A percentile compares a stretch with the other conserved stretches of the same genome.
phyloP scores from a whole-genome alignment of 257 asterid species.

The Nicotiana noctiflora region DNA sequence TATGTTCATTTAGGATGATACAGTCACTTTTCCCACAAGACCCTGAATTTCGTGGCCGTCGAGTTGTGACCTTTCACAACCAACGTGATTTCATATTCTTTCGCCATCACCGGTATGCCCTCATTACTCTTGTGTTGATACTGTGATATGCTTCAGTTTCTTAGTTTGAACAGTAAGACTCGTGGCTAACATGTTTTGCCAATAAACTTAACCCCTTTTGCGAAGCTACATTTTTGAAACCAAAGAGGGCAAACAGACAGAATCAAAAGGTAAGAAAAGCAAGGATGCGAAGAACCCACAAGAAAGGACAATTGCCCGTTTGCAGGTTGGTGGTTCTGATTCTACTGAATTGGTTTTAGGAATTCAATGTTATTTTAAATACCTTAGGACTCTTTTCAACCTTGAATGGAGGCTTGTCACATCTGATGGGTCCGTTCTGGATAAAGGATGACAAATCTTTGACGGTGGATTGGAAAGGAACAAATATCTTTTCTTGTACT shows the following conservation, averaged over 20 bases:
- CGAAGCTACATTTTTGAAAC: constrained; percentile 70
- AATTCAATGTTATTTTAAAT: neutral
- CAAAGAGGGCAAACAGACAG: constrained; percentile 54
- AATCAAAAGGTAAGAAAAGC: constrained; percentile 38
- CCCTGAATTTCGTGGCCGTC: constrained; percentile 81
- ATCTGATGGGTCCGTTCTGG: neutral
- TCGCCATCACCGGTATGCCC: constrained; percentile 81
- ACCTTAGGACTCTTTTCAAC: neutral
- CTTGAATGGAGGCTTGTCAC: neutral
- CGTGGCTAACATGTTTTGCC: neutral
- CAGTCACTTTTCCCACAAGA: constrained; percentile 91
- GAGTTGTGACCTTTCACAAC: constrained; percentile 93
- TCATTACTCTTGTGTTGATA: constrained; percentile 3
- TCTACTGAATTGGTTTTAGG: constrained; percentile 1
- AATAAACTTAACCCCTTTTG: constrained; percentile 10
- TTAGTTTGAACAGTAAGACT: neutral
- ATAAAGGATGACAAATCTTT: neutral
- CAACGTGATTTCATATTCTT: constrained; percentile 93
- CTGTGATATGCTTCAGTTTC: neutral
- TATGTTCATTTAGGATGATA: constrained; percentile 41
- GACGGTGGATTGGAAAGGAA: neutral
- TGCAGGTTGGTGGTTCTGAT: constrained; percentile 62
- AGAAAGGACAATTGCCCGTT: constrained; percentile 67
- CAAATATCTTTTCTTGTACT: neutral
- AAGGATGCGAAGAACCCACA: constrained; percentile 24